Evolutionary conservation across 257 asterid species (phyloP), one percentile per base, ranked within the genome.

Genomic region (Primulina eburnea): DNA sequence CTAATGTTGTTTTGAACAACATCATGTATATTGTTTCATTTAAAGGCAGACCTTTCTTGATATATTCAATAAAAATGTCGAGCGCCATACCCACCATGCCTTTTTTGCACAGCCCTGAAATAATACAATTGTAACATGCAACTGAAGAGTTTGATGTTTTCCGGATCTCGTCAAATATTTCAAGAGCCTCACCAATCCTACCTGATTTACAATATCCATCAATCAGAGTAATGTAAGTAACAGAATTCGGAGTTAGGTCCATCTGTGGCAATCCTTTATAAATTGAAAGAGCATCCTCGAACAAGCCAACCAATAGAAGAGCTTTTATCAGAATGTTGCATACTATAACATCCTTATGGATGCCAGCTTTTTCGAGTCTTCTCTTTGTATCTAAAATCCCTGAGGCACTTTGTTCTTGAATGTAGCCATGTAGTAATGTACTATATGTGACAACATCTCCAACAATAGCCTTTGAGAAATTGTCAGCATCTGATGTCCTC

Each of bases 301-400:
- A 87, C 80, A 83, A 82, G 5, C 97, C 97, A 58, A 88, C 86
- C 90, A 86, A 79, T 70, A 90, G 78, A 62, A 87, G 60, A 14
- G 93, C 88, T 81, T 87, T 90, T 60, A 92, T 82, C 79, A 92
- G 83, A 62, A 86, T 69, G 71, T 88, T 88, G 76, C 92, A 90
- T 87, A 87, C 72, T 65, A 86, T 78, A 69, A 83, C 71, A 80
- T 92, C 93, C 74, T 87, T 71, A 55, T 69, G 73, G 52, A 88
- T 56, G 65, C 77, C 87, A 65, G 86, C 88, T 24, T 82, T 82
- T 76, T 85, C 84, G 33, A 87, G 68, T 73, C 90, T 85, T 74
- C 62, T 78, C 74, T 82, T 83, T 0, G 77, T 85, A 64, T 87
- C 88, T 57, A 84, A 69, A 53, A 87, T 85, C 66, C 95, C 96